Conservation (phyloP, 176 grass and related monocot species). For the Dendrocalamus sinicus region DNA sequence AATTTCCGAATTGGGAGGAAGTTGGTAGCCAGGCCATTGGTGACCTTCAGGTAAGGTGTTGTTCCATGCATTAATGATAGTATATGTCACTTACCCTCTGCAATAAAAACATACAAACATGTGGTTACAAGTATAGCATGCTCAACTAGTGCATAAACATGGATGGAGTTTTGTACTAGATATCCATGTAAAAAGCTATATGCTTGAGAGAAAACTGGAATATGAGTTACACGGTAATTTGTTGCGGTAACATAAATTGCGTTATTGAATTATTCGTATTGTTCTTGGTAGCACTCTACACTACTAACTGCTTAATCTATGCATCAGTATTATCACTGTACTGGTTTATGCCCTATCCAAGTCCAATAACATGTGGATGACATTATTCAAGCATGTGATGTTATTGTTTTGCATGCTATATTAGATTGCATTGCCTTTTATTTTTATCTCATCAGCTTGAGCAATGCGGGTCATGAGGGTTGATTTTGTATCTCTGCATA, state of each 20-base stretch:
- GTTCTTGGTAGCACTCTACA: slow-evolving; percentile 8
- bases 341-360: not conserved
- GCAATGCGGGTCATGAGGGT: not conserved
- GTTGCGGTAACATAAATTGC: not conserved
- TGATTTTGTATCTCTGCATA: not conserved
- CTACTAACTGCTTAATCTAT: not conserved
- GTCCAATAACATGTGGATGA: not conserved
- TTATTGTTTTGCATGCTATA: not conserved
- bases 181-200: not conserved
- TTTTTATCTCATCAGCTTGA: not conserved
- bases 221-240: not conserved
- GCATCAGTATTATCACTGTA: slow-evolving; percentile 23
- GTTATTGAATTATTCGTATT: not conserved
- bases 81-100: not conserved
- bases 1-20: slow-evolving; percentile 94
- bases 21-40: slow-evolving; percentile 89
- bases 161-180: not conserved
- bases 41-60: slow-evolving; percentile 80
- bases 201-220: not conserved
- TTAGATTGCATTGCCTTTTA: not conserved
- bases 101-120: not conserved
- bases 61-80: slow-evolving; percentile 25
- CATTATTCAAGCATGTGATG: not conserved
- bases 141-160: slow-evolving; percentile 4
- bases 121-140: not conserved